These are phyloP conservation scores for Davidsoniella australis DNA, from an alignment of 2,329 filamentous ascomycete species.

Conservation along the genomic window DNA sequence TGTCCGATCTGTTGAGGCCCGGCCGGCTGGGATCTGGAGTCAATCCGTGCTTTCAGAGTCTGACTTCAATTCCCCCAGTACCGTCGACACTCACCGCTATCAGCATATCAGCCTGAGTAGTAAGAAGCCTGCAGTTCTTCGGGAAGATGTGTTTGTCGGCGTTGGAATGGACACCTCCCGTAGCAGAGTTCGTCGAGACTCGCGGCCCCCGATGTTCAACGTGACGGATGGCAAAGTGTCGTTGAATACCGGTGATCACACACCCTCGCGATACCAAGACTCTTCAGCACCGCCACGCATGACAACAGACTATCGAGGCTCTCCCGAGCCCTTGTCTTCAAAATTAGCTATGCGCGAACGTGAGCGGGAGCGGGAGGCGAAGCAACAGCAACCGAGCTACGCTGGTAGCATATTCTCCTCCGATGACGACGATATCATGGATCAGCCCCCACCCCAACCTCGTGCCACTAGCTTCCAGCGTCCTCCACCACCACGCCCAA, in stretches of 20 bases:
- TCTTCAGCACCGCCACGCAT: neutral
- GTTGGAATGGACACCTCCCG: slow-evolving; percentile 8
- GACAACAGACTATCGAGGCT: slow-evolving; percentile 3
- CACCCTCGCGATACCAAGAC: neutral
- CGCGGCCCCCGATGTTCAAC: slow-evolving; percentile 9
- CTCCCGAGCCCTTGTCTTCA: slow-evolving; percentile 3
- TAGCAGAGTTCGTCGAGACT: slow-evolving; percentile 7
- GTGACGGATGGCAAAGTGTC: slow-evolving; percentile 11
- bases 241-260: neutral
- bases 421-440: slow-evolving; percentile 6
- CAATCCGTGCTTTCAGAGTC: slow-evolving; percentile 14
- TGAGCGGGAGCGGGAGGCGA: neutral
- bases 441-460: slow-evolving; percentile 1
- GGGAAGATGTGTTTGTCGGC: slow-evolving; percentile 9
- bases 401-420: neutral
- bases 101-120: neutral
- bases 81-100: slow-evolving; percentile 7
- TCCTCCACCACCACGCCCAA: slow-evolving; percentile 2
- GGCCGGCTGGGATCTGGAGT: slow-evolving; percentile 12
- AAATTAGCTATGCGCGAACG: slow-evolving; percentile 3
- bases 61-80: slow-evolving; percentile 14
- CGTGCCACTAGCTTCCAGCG: slow-evolving; percentile 1
- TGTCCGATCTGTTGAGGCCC: slow-evolving; percentile 9
- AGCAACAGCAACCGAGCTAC: neutral
- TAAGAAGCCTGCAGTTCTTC: neutral